Percentiles rank a stretch among this genome's conserved stretches.
Conservation (phyloP, 305 asterid species). For the Solanum aculeatissimum region DNA sequence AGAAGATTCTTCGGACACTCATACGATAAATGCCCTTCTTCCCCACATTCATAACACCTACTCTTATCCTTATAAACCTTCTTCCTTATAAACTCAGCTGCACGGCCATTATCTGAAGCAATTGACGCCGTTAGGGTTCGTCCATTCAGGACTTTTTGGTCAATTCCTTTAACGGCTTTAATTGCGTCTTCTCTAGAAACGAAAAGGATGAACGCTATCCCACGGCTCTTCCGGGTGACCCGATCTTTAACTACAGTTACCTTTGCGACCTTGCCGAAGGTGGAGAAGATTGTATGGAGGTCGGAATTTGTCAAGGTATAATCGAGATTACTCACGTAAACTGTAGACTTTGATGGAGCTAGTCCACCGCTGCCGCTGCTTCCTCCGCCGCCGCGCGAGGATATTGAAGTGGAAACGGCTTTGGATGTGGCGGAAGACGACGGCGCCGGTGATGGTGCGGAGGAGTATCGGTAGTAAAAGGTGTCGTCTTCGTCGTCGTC, state of each 20-base stretch:
- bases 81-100: conserved; percentile 74
- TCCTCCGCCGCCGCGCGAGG: conserved; percentile 13
- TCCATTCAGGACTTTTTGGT: conserved; percentile 61
- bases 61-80: conserved; percentile 91
- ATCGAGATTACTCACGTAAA: conserved; percentile 83
- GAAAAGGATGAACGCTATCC: conserved; percentile 81
- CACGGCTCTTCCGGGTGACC: conserved; percentile 63
- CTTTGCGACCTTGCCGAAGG: conserved; percentile 87
- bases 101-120: conserved; percentile 91
- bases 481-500: conserved; percentile 75
- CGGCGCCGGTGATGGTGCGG: conserved; percentile 21
- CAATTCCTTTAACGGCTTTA: conserved; percentile 63
- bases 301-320: conserved; percentile 80
- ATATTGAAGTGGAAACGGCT: conserved; percentile 6
- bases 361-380: conserved; percentile 54
- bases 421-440: not conserved
- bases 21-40: conserved; percentile 82
- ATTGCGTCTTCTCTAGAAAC: conserved; percentile 72
- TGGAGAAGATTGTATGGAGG: conserved; percentile 88
- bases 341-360: conserved; percentile 93
- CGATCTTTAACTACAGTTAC: conserved; percentile 94
- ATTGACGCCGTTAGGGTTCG: conserved; percentile 80
- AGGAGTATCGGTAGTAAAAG: conserved; percentile 69
- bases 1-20: conserved; percentile 78
- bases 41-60: conserved; percentile 92